A percentile compares a stretch with the other conserved stretches of the same genome.
phyloP scores from a whole-genome alignment of 225 moss, liverwort and hornwort genomes.

The Sphagnum contortum region DNA sequence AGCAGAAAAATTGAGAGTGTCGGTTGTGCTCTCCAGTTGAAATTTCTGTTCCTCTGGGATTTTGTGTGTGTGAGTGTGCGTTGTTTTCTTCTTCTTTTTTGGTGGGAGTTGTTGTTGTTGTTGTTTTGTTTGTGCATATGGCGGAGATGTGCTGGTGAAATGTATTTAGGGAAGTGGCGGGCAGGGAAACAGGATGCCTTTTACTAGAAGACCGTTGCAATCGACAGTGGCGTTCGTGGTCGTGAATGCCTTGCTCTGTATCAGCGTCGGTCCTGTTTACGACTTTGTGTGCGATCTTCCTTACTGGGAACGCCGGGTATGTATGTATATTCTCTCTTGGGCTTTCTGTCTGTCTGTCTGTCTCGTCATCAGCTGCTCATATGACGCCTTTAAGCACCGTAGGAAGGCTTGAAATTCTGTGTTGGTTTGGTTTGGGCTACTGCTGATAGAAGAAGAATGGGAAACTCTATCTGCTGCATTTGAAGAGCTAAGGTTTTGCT shows the following conservation, averaged over 20 bases:
- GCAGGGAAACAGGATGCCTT: constrained; percentile 35
- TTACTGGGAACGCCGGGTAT: constrained; percentile 83
- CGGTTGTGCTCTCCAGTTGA: too few species aligned
- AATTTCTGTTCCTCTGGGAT: too few species aligned
- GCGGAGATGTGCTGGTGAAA: too few species aligned
- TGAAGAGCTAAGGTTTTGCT: too few species aligned
- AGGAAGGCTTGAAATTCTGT: not conserved
- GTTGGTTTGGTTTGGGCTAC: not conserved
- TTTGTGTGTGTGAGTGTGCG: too few species aligned
- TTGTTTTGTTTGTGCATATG: too few species aligned
- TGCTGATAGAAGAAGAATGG: too few species aligned
- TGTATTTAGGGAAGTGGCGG: too few species aligned
- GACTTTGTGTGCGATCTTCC: constrained; percentile 91
- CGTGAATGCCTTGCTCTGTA: constrained; percentile 61
- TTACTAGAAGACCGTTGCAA: constrained; percentile 52
- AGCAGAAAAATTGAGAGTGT: too few species aligned
- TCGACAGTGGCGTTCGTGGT: constrained; percentile 61
- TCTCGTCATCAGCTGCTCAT: not conserved
- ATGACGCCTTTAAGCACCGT: not conserved
- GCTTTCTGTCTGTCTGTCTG: not conserved
- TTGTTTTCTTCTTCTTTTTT: too few species aligned
- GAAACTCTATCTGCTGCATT: too few species aligned
- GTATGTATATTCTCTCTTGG: not conserved
- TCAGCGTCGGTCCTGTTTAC: constrained; percentile 76
- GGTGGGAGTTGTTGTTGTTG: too few species aligned